Evolutionary conservation across 2,329 filamentous ascomycete genomes (phyloP), one percentile per base, ranked within the genome.

Genomic region (Penicillium paneum): DNA sequence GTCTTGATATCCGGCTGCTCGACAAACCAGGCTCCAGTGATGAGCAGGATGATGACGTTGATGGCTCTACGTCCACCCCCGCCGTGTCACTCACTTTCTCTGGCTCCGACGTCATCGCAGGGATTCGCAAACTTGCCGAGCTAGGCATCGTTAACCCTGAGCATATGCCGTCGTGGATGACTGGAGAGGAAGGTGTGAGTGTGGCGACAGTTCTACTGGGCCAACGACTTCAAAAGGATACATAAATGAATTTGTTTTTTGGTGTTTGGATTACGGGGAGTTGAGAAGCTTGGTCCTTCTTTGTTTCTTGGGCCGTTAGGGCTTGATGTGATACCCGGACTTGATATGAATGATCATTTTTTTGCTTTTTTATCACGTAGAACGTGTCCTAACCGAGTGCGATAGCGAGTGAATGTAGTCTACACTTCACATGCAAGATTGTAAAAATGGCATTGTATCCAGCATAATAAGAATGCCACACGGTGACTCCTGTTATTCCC

Each of bases 91-190:
- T 96, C 10, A 85, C 83, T 0, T 89, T 96, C 58, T 82, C 86
- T 36, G 91, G 91, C 0, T 72, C 81, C 0, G 90, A 96, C 68
- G 85, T 96, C 3, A 93, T 95, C 74, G 86, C 87, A 0, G 91
- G 91, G 0, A 79, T 96, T 24, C 81, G 90, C 44, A 84, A 88
- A 65, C 78, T 96, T 31, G 88, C 93, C 0, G 90, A 95, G 70
- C 76, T 83, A 15, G 90, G 90, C 0, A 61, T 76, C 5, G 77
- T 96, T 26, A 85, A 95, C 67, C 87, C 90, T 1, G 81, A 86
- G 64, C 83, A 79, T 51, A 92, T 95, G 88, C 91, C 91, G 0
- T 88, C 88, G 0, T 96, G 91, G 90, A 87, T 96, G 86, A 94
- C 90, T 1, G 91, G 91, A 2, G 91, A 96, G 66, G 88, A 91